Conservation (phyloP, 148 eudicot species). For the Heliosperma pusillum region DNA sequence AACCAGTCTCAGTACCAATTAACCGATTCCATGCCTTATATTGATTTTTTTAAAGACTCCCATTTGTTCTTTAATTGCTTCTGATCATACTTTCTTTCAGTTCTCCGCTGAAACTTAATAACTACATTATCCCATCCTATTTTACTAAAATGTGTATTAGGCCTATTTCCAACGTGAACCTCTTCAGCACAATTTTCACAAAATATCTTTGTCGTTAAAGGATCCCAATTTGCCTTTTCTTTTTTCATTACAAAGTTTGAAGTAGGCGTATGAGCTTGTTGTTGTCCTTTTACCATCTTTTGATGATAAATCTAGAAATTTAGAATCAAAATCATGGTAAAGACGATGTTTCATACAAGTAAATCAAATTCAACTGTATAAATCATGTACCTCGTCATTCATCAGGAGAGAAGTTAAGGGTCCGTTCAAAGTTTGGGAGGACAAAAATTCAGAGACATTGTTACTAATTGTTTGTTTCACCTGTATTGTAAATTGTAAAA, state of each 20-base stretch:
- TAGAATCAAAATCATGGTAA: not conserved
- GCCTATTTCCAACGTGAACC: conserved; percentile 8
- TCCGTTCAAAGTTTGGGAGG: too few species aligned
- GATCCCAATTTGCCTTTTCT: conserved; percentile 14
- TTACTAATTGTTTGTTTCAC: too few species aligned
- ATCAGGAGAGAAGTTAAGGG: too few species aligned
- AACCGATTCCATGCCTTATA: conserved; percentile 1
- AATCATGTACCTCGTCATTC: too few species aligned
- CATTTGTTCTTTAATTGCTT: conserved; percentile 8
- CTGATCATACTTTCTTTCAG: not conserved
- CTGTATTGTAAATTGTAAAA: too few species aligned
- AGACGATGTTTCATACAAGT: not conserved
- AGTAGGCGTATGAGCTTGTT: not conserved
- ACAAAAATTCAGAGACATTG: too few species aligned
- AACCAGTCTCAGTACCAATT: not conserved
- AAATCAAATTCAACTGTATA: not conserved
- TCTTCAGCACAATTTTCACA: conserved; percentile 4
- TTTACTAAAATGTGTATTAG: conserved; percentile 3
- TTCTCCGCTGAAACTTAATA: not conserved
- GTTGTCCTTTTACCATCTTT: conserved; percentile 1
- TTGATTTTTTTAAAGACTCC: conserved; percentile 7
- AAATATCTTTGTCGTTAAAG: conserved; percentile 6
- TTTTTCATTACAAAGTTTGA: not conserved
- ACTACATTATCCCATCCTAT: not conserved
- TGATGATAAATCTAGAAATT: not conserved